phyloP scores from a whole-genome alignment of 2,329 filamentous ascomycete species.

The Botrytis fabae region DNA sequence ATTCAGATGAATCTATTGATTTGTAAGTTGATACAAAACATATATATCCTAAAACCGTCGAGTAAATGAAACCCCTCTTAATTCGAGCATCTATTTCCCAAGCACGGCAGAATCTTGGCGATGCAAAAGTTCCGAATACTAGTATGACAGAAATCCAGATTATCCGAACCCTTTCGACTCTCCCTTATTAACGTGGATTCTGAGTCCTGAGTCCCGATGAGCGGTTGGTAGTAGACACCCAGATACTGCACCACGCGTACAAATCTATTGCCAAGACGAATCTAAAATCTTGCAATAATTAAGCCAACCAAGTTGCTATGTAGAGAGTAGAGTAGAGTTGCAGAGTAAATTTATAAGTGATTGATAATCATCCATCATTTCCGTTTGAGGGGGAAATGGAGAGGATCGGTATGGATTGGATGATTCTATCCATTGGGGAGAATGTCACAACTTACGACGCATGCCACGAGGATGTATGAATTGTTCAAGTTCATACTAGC shows the following conservation, averaged over 20 bases:
- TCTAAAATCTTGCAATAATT: neutral
- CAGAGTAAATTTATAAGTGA: neutral
- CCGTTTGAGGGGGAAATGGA: neutral
- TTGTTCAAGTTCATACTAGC: neutral
- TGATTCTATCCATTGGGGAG: neutral
- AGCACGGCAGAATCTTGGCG: neutral
- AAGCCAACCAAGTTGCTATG: neutral
- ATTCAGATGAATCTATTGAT: slow-evolving; percentile 1
- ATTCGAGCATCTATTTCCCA: neutral
- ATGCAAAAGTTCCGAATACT: neutral
- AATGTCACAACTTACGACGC: slow-evolving; percentile 6
- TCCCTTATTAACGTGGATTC: neutral
- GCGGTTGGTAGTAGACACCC: neutral
- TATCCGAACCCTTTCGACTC: neutral
- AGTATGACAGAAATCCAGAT: neutral
- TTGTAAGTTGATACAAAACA: too few relatives aligned
- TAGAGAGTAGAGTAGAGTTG: neutral
- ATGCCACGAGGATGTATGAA: slow-evolving; percentile 11
- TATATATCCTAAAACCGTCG: neutral
- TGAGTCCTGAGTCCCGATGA: neutral
- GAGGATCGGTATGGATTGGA: neutral
- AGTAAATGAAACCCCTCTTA: neutral
- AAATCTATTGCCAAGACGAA: neutral
- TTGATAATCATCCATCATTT: neutral
- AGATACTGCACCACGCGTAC: slow-evolving; percentile 11